Base-by-base conservation (phyloP, 176 grass and related monocot species). In the Secale cereale region DNA sequence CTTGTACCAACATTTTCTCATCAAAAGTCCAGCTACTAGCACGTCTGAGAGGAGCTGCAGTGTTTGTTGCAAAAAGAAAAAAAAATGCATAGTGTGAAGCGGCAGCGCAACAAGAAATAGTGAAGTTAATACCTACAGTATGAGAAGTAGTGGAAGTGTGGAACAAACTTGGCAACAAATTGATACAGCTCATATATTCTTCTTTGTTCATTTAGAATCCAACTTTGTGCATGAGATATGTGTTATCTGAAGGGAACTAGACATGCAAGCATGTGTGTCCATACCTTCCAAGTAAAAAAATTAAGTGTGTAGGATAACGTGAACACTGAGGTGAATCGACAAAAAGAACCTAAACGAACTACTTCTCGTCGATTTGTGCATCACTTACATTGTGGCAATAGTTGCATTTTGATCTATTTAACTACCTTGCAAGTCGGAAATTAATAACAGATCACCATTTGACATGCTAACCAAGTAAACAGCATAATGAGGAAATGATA, bases 1-100 rank as follows among this genome's bases (percentile, higher is more conserved):
- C 92, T 79, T 98, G 96, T 59, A 98, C 85, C 57, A 98, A 85
- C 79, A 98, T 90, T 86, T 92, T 97, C 64, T 97, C 94, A 72
- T 97, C 91, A 81, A 94, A 97, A 48, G 45, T 84, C 91, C 94
- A 97, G 82, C 89, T 90, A 70, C 87, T 91, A 46, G 82, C 72
- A 71, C 87, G 94, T 79, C 88, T 90, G 22, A 90, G 63, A 81
- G 85, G 65, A 86, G 74, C 94, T 97, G 94, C 87, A 90, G 65
- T 50, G 20, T 84, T 69, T 68, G 61, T 65, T 33, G 82, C 67
- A 60, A 28, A 68, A 28, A 83, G 29, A 61, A 52, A 68, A 60
- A 68, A 83, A 6, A 41, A 6, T 66, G 29, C 33, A 74, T 29
- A 23, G 50, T 65, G 23, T 17, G 36, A 50, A 78, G 27, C n/a